phyloP scores from a whole-genome alignment of 2,329 filamentous ascomycete genomes.

The Verticillium nonalfalfae region DNA sequence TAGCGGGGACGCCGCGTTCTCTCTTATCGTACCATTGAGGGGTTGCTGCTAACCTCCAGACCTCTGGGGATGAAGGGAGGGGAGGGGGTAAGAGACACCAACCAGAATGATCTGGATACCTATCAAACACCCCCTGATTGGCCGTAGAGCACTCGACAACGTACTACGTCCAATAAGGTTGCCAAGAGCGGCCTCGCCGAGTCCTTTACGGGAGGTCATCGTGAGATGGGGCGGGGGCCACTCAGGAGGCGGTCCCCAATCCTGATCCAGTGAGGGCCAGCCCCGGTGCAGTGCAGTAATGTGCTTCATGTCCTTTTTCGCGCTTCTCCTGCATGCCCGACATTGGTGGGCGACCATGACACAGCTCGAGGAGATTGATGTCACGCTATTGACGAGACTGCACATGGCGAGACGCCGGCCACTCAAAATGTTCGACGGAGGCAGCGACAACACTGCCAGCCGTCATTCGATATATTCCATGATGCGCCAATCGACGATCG shows the following conservation, averaged over 20 bases:
- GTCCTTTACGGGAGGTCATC: background rate
- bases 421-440: background rate
- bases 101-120: constrained; percentile 29
- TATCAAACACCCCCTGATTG: constrained; percentile 7
- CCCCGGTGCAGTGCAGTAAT: background rate
- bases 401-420: background rate
- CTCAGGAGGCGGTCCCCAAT: background rate
- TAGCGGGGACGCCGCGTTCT: background rate
- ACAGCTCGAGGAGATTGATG: background rate
- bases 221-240: background rate
- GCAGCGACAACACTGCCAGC: background rate
- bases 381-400: background rate
- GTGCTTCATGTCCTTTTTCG: background rate
- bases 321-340: background rate
- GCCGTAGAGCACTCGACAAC: background rate
- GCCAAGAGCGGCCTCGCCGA: background rate
- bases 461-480: too few relatives aligned
- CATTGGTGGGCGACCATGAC: background rate
- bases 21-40: background rate
- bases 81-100: constrained; percentile 4
- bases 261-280: background rate
- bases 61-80: constrained; percentile 1
- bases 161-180: background rate
- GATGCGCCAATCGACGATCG: too few relatives aligned
- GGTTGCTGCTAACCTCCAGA: background rate